These are phyloP conservation scores for Zymoseptoria ardabiliae DNA, from an alignment of 2,329 filamentous ascomycete genomes.

Conservation along the genomic window DNA sequence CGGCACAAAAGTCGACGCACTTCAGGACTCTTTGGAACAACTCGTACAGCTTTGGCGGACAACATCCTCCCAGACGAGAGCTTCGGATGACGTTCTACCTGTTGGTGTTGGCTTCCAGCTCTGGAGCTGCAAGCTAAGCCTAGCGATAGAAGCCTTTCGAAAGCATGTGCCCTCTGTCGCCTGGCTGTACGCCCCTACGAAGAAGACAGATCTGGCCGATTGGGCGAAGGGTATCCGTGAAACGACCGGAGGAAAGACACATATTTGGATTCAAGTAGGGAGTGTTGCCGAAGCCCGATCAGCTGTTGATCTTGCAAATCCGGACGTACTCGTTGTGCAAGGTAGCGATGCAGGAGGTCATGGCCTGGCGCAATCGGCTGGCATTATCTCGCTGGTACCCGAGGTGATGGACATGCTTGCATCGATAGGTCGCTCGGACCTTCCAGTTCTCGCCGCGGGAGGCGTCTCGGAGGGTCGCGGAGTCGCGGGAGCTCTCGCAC, in stretches of 20 bases:
- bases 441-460: conserved; percentile 48
- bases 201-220: conserved; percentile 28
- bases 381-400: conserved; percentile 49
- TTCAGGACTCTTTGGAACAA: conserved; percentile 22
- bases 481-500: conserved; percentile 43
- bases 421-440: conserved; percentile 40
- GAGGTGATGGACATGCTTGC: conserved; percentile 46
- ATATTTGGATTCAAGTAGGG: conserved; percentile 53
- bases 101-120: conserved; percentile 56
- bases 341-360: conserved; percentile 57
- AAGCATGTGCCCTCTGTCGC: conserved; percentile 45
- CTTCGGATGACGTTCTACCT: conserved; percentile 29
- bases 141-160: conserved; percentile 28
- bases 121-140: conserved; percentile 35
- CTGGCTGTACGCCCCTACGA: conserved; percentile 57
- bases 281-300: conserved; percentile 48
- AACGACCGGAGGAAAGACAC: conserved; percentile 29
- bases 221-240: conserved; percentile 24
- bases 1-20: conserved; percentile 27
- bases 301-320: conserved; percentile 39
- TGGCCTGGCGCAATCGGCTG: conserved; percentile 46
- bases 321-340: conserved; percentile 53
- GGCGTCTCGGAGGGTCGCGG: conserved; percentile 48
- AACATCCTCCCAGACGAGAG: neutral
- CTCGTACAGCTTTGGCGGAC: neutral